A percentile compares a stretch with the other conserved stretches of the same genome.
phyloP scores from a whole-genome alignment of 768 basidiomycete genomes.

The Trametes meyenii region DNA sequence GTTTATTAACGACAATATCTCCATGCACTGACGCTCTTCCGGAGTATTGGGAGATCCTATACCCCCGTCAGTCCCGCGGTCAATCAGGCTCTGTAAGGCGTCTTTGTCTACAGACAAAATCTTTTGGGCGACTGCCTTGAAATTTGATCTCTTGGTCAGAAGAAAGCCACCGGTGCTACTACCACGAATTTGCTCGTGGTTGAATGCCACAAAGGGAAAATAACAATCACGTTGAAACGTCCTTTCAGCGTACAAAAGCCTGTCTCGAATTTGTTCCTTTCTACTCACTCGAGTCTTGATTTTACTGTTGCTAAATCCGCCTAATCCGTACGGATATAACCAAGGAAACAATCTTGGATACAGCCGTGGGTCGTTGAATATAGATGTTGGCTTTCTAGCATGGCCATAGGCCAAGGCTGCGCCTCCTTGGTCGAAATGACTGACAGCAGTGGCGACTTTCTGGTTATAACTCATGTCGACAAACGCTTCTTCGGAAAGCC shows the following conservation, averaged over 20 bases:
- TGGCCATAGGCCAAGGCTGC: conserved; percentile 6
- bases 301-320: conserved; percentile 10
- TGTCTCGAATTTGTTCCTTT: conserved; percentile 11
- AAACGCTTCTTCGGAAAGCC: conserved; percentile 2
- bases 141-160: conserved; percentile 4
- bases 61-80: not conserved
- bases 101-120: conserved; percentile 5
- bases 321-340: conserved; percentile 25
- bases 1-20: conserved; percentile 19
- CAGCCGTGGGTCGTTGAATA: conserved; percentile 21
- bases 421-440: conserved; percentile 8
- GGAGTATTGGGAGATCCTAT: conserved; percentile 3
- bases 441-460: not conserved
- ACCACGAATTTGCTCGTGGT: conserved; percentile 27
- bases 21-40: conserved; percentile 14
- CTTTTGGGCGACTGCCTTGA: conserved; percentile 11
- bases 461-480: not conserved
- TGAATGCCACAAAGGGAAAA: conserved; percentile 26
- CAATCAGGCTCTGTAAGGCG: conserved; percentile 7
- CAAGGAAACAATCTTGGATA: conserved; percentile 25
- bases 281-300: not conserved
- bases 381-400: conserved; percentile 4
- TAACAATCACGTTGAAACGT: conserved; percentile 23
- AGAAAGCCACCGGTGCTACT: conserved; percentile 20
- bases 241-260: conserved; percentile 24